Base-by-base conservation (phyloP, 2,329 filamentous ascomycete genomes). In the Talaromyces sp. region DNA sequence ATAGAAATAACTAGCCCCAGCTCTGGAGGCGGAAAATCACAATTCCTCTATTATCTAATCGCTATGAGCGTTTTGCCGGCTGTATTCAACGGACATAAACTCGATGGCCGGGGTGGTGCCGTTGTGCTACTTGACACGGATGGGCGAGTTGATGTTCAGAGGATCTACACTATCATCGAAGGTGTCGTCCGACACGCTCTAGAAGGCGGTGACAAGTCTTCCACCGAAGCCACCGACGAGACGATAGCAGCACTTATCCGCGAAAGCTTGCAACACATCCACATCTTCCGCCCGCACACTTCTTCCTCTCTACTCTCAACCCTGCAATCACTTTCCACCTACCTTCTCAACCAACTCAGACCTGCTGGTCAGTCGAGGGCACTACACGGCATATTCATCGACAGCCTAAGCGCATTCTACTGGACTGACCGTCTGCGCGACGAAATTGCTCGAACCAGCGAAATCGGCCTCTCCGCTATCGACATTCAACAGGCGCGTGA, bases 51-150 rank as follows among this genome's bases (percentile, higher is more conserved):
- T 74, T 81, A 84, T 66, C 74, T 88, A 47, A 79, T 80, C 33
- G 80, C 82, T 2, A 70, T 80, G 10, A 80, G 83, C 39, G 76
- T 87, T 9, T 77, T 89, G 0, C 85, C 86, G 0, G 62, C 68
- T 11, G 65, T 69, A 5, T 68, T 72, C 61, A 68, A 73, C 1
- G 71, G 72, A 10, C 66, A 74, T 13, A 60, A 68, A 1, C 69
- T 84, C 1, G 72, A 75, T 31, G 85, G 86, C 19, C 80, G 80
- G 59, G 75, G 78, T 35, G 77, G 81, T 10, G 77, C 84, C 7
- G 80, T 86, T 11, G 76, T 88, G 7, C 79, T 87, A 68, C 74
- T 88, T 52, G 86, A 89, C 71, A 80, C 82, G 0, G 82, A 88
- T 65, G 77, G 77, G 66, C 80, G 81, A 31, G 87, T 89, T 73